These are phyloP conservation scores for Coleophoma eucalyptorum DNA, from an alignment of 2,329 filamentous ascomycete species.

Conservation along the genomic window DNA sequence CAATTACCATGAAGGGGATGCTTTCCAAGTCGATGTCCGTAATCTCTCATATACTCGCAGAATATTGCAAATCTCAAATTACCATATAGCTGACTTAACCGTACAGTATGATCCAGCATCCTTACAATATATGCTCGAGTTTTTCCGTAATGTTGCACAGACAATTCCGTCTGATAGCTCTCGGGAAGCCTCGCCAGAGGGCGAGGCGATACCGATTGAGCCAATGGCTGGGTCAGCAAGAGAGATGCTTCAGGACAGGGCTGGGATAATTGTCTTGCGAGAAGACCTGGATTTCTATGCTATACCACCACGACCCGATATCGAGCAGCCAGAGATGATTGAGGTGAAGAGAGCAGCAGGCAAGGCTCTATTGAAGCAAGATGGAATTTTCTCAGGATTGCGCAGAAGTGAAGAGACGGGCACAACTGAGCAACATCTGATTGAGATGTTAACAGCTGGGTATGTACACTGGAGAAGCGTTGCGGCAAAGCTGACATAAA, in stretches of 20 bases:
- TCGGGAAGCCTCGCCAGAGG: conserved; percentile 59
- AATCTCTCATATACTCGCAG: conserved; percentile 27
- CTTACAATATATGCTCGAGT: conserved; percentile 98
- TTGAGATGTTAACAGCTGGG: conserved; percentile 99
- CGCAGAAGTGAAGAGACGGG: conserved; percentile 94
- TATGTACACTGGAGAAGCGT: conserved; percentile 42
- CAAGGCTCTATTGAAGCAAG: conserved; percentile 78
- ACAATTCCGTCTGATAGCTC: conserved; percentile 81
- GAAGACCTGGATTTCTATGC: conserved; percentile 98
- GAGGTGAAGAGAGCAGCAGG: conserved; percentile 92
- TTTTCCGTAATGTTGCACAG: conserved; percentile 93
- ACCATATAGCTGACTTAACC: conserved; percentile 37
- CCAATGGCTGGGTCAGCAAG: conserved; percentile 65
- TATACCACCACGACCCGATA: conserved; percentile 82
- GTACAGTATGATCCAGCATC: conserved; percentile 91
- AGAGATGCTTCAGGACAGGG: conserved; percentile 80
- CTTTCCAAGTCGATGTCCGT: conserved; percentile 96
- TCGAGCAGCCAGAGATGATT: conserved; percentile 87
- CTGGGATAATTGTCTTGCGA: conserved; percentile 92
- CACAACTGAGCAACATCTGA: conserved; percentile 95
- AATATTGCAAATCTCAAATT: conserved; percentile 32
- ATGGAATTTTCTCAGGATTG: conserved; percentile 93
- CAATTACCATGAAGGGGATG: conserved; percentile 86
- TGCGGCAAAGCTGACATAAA: conserved; percentile 9
- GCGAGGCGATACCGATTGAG: conserved; percentile 66